phyloP scores from a whole-genome alignment of 352 stramenopile species.

The Peronospora belbahrii region DNA sequence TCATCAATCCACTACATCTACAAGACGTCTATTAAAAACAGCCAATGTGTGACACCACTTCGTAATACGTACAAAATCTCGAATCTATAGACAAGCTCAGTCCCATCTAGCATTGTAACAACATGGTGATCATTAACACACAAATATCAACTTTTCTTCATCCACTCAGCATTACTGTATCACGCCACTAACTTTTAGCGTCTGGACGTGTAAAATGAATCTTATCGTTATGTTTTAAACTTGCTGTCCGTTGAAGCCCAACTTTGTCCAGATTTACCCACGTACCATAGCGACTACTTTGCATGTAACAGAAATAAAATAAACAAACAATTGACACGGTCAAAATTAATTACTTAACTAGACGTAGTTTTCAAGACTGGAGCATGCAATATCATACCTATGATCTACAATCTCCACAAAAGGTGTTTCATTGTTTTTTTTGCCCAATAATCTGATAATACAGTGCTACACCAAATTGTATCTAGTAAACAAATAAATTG shows the following conservation, averaged over 20 bases:
- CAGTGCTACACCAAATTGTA: conserved; percentile 25
- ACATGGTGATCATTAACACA: too few species aligned
- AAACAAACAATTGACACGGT: background rate
- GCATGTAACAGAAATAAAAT: background rate
- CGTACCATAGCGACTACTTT: conserved; percentile 39
- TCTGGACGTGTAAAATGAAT: conserved; percentile 49
- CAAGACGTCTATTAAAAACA: conserved; percentile 3
- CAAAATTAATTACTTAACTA: too few species aligned
- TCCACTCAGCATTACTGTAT: background rate
- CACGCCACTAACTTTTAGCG: conserved; percentile 7
- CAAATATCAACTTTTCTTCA: background rate
- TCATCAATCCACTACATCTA: conserved; percentile 24
- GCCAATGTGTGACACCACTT: background rate
- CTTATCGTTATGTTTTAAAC: conserved; percentile 25
- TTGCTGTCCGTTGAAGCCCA: conserved; percentile 17
- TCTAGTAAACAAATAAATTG: too few species aligned
- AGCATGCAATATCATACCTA: too few species aligned
- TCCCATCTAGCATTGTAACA: conserved; percentile 17
- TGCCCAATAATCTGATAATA: conserved; percentile 28
- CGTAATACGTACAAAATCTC: conserved; percentile 46
- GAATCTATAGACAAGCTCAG: conserved; percentile 36
- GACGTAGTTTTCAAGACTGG: too few species aligned
- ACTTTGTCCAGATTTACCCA: conserved; percentile 45
- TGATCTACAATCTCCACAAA: conserved; percentile 37
- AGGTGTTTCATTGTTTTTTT: conserved; percentile 19